Evolutionary conservation across 306 rosid species (phyloP).

Genomic region (Phaseolus lunatus): DNA sequence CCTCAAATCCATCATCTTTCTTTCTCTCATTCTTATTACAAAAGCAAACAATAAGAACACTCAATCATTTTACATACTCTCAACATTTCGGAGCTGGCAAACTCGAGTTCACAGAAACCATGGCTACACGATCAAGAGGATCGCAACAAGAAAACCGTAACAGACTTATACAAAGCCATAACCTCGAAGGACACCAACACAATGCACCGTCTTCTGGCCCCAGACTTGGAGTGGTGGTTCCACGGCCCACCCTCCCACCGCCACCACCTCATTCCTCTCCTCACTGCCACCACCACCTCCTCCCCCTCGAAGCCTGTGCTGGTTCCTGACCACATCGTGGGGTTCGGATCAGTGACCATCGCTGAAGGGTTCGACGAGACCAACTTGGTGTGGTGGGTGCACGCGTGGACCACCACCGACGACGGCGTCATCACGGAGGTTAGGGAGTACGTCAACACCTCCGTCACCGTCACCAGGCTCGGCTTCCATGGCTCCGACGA

Average conservation of each 20-base stretch:
- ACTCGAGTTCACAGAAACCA: slow-evolving; percentile 20
- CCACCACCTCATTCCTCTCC: slow-evolving; percentile 66
- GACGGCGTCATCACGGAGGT: slow-evolving; percentile 67
- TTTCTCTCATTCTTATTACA: background rate
- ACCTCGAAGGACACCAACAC: slow-evolving; percentile 50
- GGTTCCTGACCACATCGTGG: slow-evolving; percentile 54
- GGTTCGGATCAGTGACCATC: slow-evolving; percentile 64
- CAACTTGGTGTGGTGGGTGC: slow-evolving; percentile 76
- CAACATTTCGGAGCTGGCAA: slow-evolving; percentile 46
- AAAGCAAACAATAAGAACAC: too few relatives aligned
- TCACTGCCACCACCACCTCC: slow-evolving; percentile 53
- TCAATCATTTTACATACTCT: background rate
- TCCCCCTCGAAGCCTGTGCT: slow-evolving; percentile 37
- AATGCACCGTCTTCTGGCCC: slow-evolving; percentile 55
- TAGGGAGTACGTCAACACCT: slow-evolving; percentile 81
- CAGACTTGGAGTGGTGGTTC: slow-evolving; percentile 88
- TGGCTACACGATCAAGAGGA: slow-evolving; percentile 41
- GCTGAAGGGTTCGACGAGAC: slow-evolving; percentile 68
- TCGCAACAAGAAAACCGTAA: slow-evolving; percentile 47
- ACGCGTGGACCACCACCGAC: slow-evolving; percentile 65
- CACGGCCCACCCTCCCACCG: slow-evolving; percentile 73
- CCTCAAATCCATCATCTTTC: background rate
- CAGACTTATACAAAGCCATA: slow-evolving; percentile 63
- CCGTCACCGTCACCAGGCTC: slow-evolving; percentile 66
- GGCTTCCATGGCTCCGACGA: background rate